Percentiles rank a stretch among this genome's conserved stretches.
phyloP scores from a whole-genome alignment of 2,329 filamentous ascomycete genomes.

The Aquanectria penicillioides region DNA sequence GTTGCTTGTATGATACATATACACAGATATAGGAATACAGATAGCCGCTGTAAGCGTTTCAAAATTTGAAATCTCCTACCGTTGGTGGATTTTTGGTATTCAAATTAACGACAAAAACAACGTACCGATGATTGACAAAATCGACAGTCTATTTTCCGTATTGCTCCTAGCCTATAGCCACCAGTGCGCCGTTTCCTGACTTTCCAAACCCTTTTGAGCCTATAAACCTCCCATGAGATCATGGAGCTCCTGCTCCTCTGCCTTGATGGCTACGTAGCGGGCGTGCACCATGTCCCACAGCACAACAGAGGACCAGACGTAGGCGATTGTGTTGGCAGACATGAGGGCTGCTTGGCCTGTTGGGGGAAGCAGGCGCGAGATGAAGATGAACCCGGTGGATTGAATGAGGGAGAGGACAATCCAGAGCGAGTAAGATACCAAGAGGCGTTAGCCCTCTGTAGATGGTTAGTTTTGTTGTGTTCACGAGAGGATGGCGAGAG shows the following conservation, averaged over 20 bases:
- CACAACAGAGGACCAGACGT: constrained; percentile 22
- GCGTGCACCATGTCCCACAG: constrained; percentile 22
- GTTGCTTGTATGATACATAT: background rate
- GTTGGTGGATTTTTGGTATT: too few species aligned
- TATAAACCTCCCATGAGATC: constrained; percentile 23
- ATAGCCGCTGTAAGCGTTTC: background rate
- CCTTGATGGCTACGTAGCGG: constrained; percentile 21
- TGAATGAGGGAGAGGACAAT: constrained; percentile 16
- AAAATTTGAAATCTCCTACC: too few species aligned
- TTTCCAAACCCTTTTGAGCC: too few species aligned
- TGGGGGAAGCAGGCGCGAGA: constrained; percentile 2
- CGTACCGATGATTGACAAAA: too few species aligned
- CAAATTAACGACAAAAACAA: too few species aligned
- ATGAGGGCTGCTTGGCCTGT: constrained; percentile 14
- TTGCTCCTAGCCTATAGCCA: too few species aligned
- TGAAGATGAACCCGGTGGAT: constrained; percentile 8
- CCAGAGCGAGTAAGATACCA: constrained; percentile 25
- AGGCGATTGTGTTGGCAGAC: constrained; percentile 16
- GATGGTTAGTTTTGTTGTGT: background rate
- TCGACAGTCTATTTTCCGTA: too few species aligned
- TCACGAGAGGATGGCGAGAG: background rate
- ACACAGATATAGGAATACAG: background rate
- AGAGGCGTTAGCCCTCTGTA: constrained; percentile 21
- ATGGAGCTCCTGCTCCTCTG: constrained; percentile 30
- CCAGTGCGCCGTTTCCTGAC: too few species aligned